phyloP scores from a whole-genome alignment of 352 stramenopile genomes.

The Globisporangium splendens region DNA sequence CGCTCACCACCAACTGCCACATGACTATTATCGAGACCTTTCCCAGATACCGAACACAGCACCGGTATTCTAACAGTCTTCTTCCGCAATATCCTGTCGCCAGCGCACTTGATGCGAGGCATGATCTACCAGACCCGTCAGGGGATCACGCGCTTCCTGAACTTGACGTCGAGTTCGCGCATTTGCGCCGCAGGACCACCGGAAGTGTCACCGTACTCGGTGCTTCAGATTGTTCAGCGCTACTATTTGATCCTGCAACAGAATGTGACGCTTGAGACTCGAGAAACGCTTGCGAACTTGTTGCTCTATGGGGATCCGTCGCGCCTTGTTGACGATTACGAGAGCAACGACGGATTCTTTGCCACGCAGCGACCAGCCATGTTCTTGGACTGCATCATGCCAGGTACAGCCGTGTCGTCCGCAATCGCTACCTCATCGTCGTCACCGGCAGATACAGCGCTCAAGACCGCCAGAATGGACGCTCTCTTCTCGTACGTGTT shows the following conservation, averaged over 20 bases:
- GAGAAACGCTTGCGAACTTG: conserved; percentile 34
- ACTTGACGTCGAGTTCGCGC: conserved; percentile 20
- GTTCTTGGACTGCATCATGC: conserved; percentile 45
- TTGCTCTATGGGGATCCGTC: conserved; percentile 43
- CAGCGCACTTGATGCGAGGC: conserved; percentile 27
- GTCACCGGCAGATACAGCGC: conserved; percentile 3
- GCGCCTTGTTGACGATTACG: conserved; percentile 18
- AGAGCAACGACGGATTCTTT: conserved; percentile 11
- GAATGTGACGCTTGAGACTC: conserved; percentile 15
- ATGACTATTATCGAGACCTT: too few species aligned
- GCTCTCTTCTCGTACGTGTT: conserved; percentile 41
- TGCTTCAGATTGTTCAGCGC: conserved; percentile 40
- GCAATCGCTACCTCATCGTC: neutral
- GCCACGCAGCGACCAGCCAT: conserved; percentile 20
- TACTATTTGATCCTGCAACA: conserved; percentile 29
- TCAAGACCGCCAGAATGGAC: conserved; percentile 16
- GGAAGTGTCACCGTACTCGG: conserved; percentile 18
- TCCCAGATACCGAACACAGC: too few species aligned
- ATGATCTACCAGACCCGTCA: conserved; percentile 47
- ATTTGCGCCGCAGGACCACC: conserved; percentile 24
- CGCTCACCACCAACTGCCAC: too few species aligned
- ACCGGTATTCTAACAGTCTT: too few species aligned
- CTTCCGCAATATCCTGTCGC: conserved; percentile 40
- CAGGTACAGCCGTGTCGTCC: neutral
- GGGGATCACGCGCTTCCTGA: conserved; percentile 37